Evolutionary conservation across 495 filamentous ascomycete species (phyloP).

Genomic region (Penicillium fimorum): DNA sequence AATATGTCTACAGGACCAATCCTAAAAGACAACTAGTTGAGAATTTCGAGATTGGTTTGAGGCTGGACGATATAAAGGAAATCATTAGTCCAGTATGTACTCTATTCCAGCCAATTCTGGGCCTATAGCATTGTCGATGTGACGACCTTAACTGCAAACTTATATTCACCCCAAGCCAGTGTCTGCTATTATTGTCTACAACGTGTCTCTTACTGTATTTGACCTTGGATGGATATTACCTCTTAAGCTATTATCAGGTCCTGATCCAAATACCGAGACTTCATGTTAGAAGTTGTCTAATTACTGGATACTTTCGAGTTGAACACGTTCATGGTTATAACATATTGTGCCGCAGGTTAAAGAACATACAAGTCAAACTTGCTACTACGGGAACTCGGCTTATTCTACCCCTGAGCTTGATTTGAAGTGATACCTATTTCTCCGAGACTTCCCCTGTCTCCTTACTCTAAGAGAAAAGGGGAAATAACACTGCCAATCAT

Average conservation of each 20-base stretch:
- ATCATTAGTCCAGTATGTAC: slow-evolving; percentile 34
- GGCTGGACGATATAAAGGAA: slow-evolving; percentile 24
- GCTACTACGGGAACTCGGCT: not conserved
- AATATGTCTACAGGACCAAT: too few relatives aligned
- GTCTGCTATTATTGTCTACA: slow-evolving; percentile 35
- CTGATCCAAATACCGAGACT: slow-evolving; percentile 31
- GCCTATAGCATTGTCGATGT: slow-evolving; percentile 37
- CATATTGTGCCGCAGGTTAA: not conserved
- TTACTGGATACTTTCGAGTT: too few relatives aligned
- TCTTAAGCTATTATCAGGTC: slow-evolving; percentile 41
- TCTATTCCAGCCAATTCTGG: slow-evolving; percentile 40
- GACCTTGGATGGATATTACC: slow-evolving; percentile 33
- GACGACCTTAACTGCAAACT: slow-evolving; percentile 33
- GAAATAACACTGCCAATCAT: slow-evolving; percentile 6
- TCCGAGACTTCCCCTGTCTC: not conserved
- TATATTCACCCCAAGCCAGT: slow-evolving; percentile 28
- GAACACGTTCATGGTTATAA: not conserved
- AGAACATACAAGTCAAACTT: not conserved
- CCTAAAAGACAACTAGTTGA: not conserved
- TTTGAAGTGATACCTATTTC: not conserved
- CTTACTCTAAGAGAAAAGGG: slow-evolving; percentile 2
- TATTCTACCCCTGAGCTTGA: not conserved
- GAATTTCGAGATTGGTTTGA: too few relatives aligned
- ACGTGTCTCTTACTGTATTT: slow-evolving; percentile 38
- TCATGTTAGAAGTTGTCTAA: not conserved